phyloP scores from a whole-genome alignment of 2,329 filamentous ascomycete species.

The Apiospora koreana region DNA sequence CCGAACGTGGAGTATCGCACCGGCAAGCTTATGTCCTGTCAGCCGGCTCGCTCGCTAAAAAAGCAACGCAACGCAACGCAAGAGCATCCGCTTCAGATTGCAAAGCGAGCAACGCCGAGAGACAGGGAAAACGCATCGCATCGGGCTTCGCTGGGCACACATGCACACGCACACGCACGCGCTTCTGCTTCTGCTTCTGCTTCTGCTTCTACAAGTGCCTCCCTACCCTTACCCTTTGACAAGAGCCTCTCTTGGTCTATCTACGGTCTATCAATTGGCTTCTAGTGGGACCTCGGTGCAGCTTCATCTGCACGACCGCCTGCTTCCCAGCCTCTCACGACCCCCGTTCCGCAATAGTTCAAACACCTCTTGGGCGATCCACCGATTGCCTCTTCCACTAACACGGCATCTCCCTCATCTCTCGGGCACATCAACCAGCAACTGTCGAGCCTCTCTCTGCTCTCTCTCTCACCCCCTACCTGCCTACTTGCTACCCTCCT shows the following conservation, averaged over 20 bases:
- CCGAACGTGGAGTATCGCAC: constrained; percentile 29
- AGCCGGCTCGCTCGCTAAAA: constrained; percentile 8
- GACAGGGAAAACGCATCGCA: not conserved
- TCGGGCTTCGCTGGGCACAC: constrained; percentile 1
- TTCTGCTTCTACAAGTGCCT: not conserved
- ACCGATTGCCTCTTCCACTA: constrained; percentile 10
- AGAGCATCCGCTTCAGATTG: not conserved
- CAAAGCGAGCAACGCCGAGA: not conserved
- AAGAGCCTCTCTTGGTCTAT: not conserved
- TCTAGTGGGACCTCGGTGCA: constrained; percentile 15
- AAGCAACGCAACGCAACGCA: not conserved
- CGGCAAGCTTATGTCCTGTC: constrained; percentile 13
- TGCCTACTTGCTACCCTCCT: not conserved
- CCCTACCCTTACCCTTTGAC: not conserved
- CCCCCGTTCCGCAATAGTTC: constrained; percentile 7
- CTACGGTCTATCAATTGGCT: constrained; percentile 15
- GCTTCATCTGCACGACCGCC: constrained; percentile 16
- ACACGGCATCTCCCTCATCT: not conserved
- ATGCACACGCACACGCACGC: not conserved
- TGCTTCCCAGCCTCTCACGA: constrained; percentile 15
- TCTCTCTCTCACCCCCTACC: not conserved
- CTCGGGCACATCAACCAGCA: not conserved
- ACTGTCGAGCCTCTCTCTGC: not conserved
- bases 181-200: no score
- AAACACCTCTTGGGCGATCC: constrained; percentile 14